Evolutionary conservation across 192 early-diverging fungal genomes (phyloP).

Genomic region (Entomortierella beljakovae): DNA sequence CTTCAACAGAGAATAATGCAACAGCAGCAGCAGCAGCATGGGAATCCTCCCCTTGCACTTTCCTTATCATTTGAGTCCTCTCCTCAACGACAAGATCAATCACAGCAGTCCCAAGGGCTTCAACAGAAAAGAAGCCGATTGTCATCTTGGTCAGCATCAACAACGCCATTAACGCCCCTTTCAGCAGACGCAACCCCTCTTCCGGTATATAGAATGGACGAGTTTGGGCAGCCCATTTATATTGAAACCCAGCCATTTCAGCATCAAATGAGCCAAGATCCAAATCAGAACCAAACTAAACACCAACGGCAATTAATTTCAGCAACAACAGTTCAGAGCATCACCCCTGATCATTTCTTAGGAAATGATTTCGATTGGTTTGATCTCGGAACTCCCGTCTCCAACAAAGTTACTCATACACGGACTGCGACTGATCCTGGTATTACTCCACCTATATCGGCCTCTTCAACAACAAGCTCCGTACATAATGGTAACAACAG

Average conservation of each 20-base stretch:
- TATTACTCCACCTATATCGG: background rate
- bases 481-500: background rate
- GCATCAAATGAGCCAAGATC: slow-evolving; percentile 11
- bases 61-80: slow-evolving; percentile 3
- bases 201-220: slow-evolving; percentile 3
- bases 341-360: slow-evolving; percentile 27
- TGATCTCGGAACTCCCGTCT: slow-evolving; percentile 7
- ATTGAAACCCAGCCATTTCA: slow-evolving; percentile 20
- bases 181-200: slow-evolving; percentile 3
- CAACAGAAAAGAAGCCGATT: slow-evolving; percentile 23
- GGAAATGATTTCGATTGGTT: slow-evolving; percentile 34
- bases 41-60: slow-evolving; percentile 8
- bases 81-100: slow-evolving; percentile 1
- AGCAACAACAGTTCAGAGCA: slow-evolving; percentile 19
- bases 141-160: slow-evolving; percentile 7
- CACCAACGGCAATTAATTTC: slow-evolving; percentile 16
- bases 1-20: slow-evolving; percentile 18
- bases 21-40: slow-evolving; percentile 12
- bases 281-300: background rate
- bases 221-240: slow-evolving; percentile 2
- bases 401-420: background rate
- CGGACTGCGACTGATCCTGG: slow-evolving; percentile 1
- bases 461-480: background rate
- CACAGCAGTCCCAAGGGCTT: too few species aligned
- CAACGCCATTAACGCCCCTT: slow-evolving; percentile 21